Percentiles rank a stretch among this genome's conserved stretches.
Evolutionary conservation across 116 monocot genomes (phyloP).

Genomic region (Zostera marina): DNA sequence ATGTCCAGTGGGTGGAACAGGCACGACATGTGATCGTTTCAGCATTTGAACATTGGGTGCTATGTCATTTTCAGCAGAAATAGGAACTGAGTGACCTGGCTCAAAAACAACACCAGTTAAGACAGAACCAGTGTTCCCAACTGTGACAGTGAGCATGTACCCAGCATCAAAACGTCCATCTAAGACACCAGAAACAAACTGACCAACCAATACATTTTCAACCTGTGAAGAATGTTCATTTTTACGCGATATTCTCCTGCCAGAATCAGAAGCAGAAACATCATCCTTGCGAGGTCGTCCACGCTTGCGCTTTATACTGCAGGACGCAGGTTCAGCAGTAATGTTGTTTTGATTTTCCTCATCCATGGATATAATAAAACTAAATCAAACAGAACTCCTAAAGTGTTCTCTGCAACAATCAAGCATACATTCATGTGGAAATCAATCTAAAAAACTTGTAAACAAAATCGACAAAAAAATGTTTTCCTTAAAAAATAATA

Average conservation of each 20-base stretch:
- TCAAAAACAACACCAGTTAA: constrained; percentile 58
- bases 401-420: too few species aligned
- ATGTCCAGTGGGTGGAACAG: constrained; percentile 1
- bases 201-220: constrained; percentile 24
- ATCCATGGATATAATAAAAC: constrained; percentile 18
- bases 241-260: constrained; percentile 1
- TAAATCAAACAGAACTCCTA: too few species aligned
- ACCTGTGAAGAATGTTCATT: background rate
- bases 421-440: too few species aligned
- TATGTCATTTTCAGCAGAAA: constrained; percentile 47
- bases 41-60: constrained; percentile 43
- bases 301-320: constrained; percentile 39
- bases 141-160: constrained; percentile 39
- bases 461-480: too few species aligned
- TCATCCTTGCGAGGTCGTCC: constrained; percentile 53
- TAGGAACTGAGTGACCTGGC: constrained; percentile 21
- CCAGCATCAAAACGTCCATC: constrained; percentile 61
- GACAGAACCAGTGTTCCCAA: constrained; percentile 21
- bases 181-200: constrained; percentile 33
- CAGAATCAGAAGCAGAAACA: constrained; percentile 10
- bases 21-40: constrained; percentile 10
- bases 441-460: too few species aligned
- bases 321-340: constrained; percentile 12
- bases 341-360: constrained; percentile 18
- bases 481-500: too few species aligned